Conservation (phyloP, 1,284 basidiomycete species). For the Baeospora myosura region DNA sequence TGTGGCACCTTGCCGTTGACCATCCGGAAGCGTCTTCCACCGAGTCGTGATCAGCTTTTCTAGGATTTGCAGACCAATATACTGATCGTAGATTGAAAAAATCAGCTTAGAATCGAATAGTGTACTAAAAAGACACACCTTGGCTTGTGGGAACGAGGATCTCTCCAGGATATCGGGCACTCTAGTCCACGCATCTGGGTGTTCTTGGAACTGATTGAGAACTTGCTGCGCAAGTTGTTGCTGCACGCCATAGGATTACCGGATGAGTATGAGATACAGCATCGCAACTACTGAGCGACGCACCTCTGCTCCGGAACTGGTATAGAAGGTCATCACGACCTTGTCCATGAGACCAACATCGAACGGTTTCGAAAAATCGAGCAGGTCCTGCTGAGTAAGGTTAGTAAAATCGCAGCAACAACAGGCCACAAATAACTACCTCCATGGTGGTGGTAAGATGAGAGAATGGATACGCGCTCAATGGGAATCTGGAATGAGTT, state of each 20-base stretch:
- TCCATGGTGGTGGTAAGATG: conserved; percentile 38
- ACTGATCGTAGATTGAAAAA: conserved; percentile 42
- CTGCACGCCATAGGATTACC: conserved; percentile 35
- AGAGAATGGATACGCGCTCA: not conserved
- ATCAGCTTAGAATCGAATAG: too few relatives aligned
- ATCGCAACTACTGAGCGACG: too few relatives aligned
- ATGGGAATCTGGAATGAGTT: not conserved
- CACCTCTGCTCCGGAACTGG: conserved; percentile 2
- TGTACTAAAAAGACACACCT: too few relatives aligned
- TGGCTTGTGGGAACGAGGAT: conserved; percentile 83
- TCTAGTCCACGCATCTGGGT: conserved; percentile 97
- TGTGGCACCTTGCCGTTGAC: conserved; percentile 77
- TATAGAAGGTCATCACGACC: conserved; percentile 77
- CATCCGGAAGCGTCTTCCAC: conserved; percentile 95
- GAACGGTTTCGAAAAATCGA: conserved; percentile 75
- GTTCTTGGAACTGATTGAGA: conserved; percentile 93
- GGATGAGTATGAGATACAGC: conserved; percentile 9
- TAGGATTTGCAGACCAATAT: conserved; percentile 90
- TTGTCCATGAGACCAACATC: conserved; percentile 82
- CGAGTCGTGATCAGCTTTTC: conserved; percentile 91
- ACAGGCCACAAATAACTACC: conserved; percentile 19
- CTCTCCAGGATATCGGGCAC: conserved; percentile 92
- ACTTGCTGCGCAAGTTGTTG: conserved; percentile 88
- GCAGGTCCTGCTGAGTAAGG: conserved; percentile 51
- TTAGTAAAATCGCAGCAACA: conserved; percentile 15